Base-by-base conservation (phyloP, 345 rosid species). In the Kernera saxatilis region DNA sequence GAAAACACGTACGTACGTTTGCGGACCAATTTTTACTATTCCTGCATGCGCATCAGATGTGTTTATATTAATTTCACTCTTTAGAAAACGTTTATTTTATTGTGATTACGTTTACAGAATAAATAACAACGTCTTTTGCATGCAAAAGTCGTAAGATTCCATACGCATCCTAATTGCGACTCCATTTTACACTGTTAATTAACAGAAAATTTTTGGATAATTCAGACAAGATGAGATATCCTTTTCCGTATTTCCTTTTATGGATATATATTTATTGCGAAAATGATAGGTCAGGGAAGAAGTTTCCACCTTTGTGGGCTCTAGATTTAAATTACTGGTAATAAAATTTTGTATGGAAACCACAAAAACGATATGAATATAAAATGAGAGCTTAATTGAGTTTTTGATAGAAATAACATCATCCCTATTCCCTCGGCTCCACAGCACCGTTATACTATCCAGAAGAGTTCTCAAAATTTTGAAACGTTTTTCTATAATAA, bases 131-230 rank as follows among this genome's bases (percentile, higher is more conserved):
- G 9, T 49, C 17, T 23, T 65, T 49, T 64, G 45, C 70, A 64
- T 64, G 70, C 58, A 48, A n/a, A 49, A 33, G 8, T 52, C 40
- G 6, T 10, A 26, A 18, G 60, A 52, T 12, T 67, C 48, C 52
- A 48, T 72, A 14, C 41, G 45, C 59, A 57, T 66, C 53, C 57
- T 39, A 46, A 36, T 27, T 56, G 65, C 40, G 72, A 73, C 72
- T 56, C 50, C n/a, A 14, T 11, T 25, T 32, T 72, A 1, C 15
- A 15, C 64, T 40, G 36, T 64, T 58, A 13, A 35, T 64, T 58
- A 13, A 35, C 43, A 19, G 0, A 51, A 2, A 10, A 29, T 4
- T 43, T 32, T 29, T 30, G 44, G 43, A 52, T 40, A 22, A 22
- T 51, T 51, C 33, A 50, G 41, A 60, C 41, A 70, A 49, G 2